Evolutionary conservation across 257 asterid genomes (phyloP).

Genomic region (Buddleja alternifolia): DNA sequence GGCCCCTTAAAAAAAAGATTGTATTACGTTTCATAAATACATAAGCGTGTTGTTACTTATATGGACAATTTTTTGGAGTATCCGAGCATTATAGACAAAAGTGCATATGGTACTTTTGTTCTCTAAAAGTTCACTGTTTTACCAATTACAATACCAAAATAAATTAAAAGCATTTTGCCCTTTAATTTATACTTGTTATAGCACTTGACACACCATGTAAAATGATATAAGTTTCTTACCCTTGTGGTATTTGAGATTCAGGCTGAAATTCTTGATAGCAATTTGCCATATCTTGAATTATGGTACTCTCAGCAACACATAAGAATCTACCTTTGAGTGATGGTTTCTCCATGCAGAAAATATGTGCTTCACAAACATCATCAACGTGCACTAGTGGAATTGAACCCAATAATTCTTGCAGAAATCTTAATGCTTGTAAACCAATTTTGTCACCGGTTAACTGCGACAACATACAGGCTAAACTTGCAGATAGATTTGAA

Average conservation of each 20-base stretch:
- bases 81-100: no score
- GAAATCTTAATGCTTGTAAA: slow-evolving; percentile 10
- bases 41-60: no score
- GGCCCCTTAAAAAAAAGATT: no score
- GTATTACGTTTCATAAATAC: no score
- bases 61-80: no score
- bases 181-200: no score
- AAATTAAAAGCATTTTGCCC: no score
- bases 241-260: slow-evolving; percentile 20
- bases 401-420: slow-evolving; percentile 38
- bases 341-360: slow-evolving; percentile 38
- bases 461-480: background rate
- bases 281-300: slow-evolving; percentile 31
- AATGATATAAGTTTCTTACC: no score
- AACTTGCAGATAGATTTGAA: background rate
- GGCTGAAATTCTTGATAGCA: slow-evolving; percentile 32
- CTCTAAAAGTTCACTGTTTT: no score
- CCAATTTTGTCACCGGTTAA: background rate
- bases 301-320: slow-evolving; percentile 27
- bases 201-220: no score
- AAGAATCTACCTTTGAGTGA: slow-evolving; percentile 33
- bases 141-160: no score
- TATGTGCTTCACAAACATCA: slow-evolving; percentile 41
- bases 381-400: slow-evolving; percentile 37
- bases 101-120: no score